These are phyloP conservation scores for Leccinum aurantiacum DNA, from an alignment of 768 basidiomycete genomes.

Conservation along the genomic window DNA sequence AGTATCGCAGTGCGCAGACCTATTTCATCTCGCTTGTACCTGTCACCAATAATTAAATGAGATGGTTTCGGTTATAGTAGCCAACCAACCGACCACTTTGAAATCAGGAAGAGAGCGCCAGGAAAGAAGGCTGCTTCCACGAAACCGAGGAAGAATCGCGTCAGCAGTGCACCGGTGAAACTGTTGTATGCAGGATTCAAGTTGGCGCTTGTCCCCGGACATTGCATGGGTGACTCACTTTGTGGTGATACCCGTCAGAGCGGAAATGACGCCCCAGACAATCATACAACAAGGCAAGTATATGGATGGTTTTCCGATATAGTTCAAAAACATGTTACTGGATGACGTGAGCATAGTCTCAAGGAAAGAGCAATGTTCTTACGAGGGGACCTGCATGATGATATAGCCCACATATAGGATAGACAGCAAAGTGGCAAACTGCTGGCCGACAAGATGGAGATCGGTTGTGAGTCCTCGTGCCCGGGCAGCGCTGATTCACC, in stretches of 20 bases:
- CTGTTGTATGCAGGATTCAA: constrained; percentile 18
- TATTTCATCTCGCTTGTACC: constrained; percentile 47
- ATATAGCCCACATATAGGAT: constrained; percentile 64
- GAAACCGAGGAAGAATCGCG: constrained; percentile 56
- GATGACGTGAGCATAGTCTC: not conserved
- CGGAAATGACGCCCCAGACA: constrained; percentile 64
- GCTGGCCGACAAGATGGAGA: constrained; percentile 54
- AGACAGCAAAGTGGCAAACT: constrained; percentile 68
- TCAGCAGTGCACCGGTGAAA: constrained; percentile 43
- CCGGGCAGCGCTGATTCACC: constrained; percentile 56
- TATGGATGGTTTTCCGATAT: constrained; percentile 64
- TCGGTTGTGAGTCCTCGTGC: constrained; percentile 66
- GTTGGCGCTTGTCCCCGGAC: not conserved
- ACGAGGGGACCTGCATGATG: constrained; percentile 44
- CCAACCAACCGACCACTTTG: constrained; percentile 33
- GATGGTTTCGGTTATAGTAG: constrained; percentile 29
- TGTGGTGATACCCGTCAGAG: constrained; percentile 40
- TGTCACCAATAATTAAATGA: constrained; percentile 25
- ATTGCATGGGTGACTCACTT: constrained; percentile 22
- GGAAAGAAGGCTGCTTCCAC: constrained; percentile 51
- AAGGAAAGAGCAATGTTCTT: constrained; percentile 1
- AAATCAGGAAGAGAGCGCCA: constrained; percentile 41
- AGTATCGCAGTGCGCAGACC: constrained; percentile 45
- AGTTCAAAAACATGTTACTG: constrained; percentile 71
- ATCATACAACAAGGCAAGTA: constrained; percentile 68